Evolutionary conservation across 768 basidiomycete genomes (phyloP).

Genomic region (Trametes cingulata): DNA sequence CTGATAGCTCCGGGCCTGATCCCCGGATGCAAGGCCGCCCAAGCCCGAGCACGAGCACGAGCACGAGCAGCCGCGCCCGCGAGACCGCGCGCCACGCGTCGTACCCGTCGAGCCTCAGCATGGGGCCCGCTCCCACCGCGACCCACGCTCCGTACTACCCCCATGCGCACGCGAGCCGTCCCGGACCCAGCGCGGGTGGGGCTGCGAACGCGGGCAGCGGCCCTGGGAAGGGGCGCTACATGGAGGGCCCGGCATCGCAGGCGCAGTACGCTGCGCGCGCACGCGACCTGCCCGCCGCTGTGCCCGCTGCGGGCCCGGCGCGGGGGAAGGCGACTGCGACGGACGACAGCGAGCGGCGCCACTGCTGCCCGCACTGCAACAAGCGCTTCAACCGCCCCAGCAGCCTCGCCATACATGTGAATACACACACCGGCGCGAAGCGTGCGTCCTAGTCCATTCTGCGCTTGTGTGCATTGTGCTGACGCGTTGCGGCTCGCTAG

Average conservation of each 20-base stretch:
- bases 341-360: constrained; percentile 16
- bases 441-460: neutral
- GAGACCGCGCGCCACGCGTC: neutral
- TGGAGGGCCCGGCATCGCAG: neutral
- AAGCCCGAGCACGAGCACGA: neutral
- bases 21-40: neutral
- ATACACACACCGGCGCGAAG: constrained; percentile 67
- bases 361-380: constrained; percentile 44
- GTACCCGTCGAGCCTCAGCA: neutral
- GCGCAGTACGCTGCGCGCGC: neutral
- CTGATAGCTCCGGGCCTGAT: neutral
- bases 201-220: neutral
- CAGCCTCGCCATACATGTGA: constrained; percentile 64
- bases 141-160: constrained; percentile 2
- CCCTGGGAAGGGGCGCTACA: constrained; percentile 5
- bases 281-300: neutral
- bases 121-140: neutral
- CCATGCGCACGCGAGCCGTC: neutral
- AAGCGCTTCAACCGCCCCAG: constrained; percentile 73
- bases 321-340: constrained; percentile 1
- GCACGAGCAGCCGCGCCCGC: neutral
- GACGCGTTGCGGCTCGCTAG: constrained; percentile 36
- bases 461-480: neutral
- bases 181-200: neutral
- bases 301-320: neutral